Conservation (phyloP, 106 monocot genomes). For the Xerophyta viscosa region DNA sequence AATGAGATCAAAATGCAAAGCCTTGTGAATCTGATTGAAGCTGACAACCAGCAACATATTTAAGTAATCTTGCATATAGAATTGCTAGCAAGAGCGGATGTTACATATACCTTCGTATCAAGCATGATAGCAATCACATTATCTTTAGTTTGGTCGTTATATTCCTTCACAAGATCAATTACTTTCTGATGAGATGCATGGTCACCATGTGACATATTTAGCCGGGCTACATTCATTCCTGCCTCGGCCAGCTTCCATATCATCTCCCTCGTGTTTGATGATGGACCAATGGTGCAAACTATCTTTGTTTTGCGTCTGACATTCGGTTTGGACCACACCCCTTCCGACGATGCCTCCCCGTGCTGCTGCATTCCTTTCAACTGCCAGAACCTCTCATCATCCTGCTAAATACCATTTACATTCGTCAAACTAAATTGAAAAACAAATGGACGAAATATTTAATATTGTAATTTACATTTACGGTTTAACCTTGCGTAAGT, state of each 20-base stretch:
- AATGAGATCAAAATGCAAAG: too few relatives aligned
- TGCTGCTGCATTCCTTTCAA: conserved; percentile 59
- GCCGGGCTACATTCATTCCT: conserved; percentile 96
- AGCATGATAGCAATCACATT: conserved; percentile 97
- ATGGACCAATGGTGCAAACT: conserved; percentile 95
- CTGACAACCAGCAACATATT: too few relatives aligned
- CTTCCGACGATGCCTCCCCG: conserved; percentile 29
- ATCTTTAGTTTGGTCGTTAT: conserved; percentile 77
- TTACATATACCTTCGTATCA: conserved; percentile 90
- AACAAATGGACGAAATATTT: neutral
- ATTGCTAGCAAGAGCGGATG: too few relatives aligned
- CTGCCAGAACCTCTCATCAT: conserved; percentile 53
- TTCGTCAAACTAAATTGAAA: neutral
- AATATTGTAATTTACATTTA: too few relatives aligned
- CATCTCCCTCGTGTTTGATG: conserved; percentile 93
- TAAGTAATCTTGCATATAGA: too few relatives aligned
- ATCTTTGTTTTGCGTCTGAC: conserved; percentile 95
- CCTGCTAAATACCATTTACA: conserved; percentile 26
- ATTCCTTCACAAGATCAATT: conserved; percentile 94
- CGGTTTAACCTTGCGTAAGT: conserved; percentile 20
- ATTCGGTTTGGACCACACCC: conserved; percentile 67
- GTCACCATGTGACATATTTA: conserved; percentile 99
- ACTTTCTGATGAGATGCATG: conserved; percentile 98
- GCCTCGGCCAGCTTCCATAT: conserved; percentile 98
- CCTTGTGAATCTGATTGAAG: too few relatives aligned